Conservation (phyloP, 1,284 basidiomycete genomes). For the Ustilago trichophora region DNA sequence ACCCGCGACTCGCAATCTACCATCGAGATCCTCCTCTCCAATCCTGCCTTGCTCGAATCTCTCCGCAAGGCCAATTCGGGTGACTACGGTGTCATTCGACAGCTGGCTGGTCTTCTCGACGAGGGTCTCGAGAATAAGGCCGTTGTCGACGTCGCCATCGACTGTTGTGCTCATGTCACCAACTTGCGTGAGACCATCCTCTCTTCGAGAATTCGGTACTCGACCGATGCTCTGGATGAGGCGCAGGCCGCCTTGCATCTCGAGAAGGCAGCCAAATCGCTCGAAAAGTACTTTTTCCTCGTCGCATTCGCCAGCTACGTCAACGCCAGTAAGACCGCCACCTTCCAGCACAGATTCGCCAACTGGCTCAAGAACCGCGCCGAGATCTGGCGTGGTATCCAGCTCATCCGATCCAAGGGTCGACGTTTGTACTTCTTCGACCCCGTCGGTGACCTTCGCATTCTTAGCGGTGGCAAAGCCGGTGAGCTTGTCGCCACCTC, state of each 20-base stretch:
- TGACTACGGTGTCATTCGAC: slow-evolving; percentile 61
- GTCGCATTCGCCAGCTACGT: slow-evolving; percentile 94
- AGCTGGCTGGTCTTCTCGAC: slow-evolving; percentile 62
- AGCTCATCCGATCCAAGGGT: slow-evolving; percentile 50
- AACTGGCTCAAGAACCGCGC: slow-evolving; percentile 85
- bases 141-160: slow-evolving; percentile 62
- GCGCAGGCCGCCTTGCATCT: slow-evolving; percentile 47
- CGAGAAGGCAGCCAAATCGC: slow-evolving; percentile 63
- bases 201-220: slow-evolving; percentile 53
- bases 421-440: slow-evolving; percentile 64
- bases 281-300: slow-evolving; percentile 83
- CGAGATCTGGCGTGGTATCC: slow-evolving; percentile 81
- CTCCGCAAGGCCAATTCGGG: slow-evolving; percentile 61
- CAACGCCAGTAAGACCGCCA: slow-evolving; percentile 74
- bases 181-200: slow-evolving; percentile 64
- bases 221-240: slow-evolving; percentile 53
- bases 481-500: slow-evolving; percentile 47
- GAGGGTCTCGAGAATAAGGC: slow-evolving; percentile 61
- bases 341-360: slow-evolving; percentile 79
- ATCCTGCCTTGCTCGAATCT: slow-evolving; percentile 58
- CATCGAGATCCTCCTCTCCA: slow-evolving; percentile 58
- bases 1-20: slow-evolving; percentile 55
- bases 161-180: slow-evolving; percentile 60
- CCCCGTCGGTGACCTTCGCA: slow-evolving; percentile 62
- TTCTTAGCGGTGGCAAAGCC: slow-evolving; percentile 49